A percentile compares a stretch with the other conserved stretches of the same genome.
Evolutionary conservation across 2,329 filamentous ascomycete species (phyloP).

Genomic region (Cryphonectria nitschkei): DNA sequence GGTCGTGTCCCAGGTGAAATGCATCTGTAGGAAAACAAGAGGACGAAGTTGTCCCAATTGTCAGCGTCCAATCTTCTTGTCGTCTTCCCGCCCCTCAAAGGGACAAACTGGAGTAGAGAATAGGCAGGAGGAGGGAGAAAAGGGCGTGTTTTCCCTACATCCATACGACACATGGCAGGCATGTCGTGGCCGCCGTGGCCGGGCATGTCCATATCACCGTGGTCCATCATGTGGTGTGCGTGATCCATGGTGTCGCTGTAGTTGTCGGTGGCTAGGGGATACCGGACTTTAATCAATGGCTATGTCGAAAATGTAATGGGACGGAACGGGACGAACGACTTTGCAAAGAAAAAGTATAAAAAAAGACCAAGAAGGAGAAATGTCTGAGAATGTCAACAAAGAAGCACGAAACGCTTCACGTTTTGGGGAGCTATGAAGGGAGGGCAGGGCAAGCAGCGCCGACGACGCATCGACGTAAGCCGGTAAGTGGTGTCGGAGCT

Average conservation of each 20-base stretch:
- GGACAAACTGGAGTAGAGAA: neutral
- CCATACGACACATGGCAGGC: slow-evolving; percentile 81
- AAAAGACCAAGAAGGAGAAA: no score
- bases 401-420: neutral
- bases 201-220: slow-evolving; percentile 40
- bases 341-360: neutral
- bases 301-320: neutral
- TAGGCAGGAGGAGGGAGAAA: neutral
- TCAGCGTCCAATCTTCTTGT: neutral
- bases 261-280: neutral
- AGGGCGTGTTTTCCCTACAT: slow-evolving; percentile 58
- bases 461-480: neutral
- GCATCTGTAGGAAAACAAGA: slow-evolving; percentile 67
- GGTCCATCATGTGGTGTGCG: slow-evolving; percentile 49
- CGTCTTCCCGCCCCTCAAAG: neutral
- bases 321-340: neutral
- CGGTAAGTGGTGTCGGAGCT: neutral
- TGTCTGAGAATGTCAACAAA: neutral
- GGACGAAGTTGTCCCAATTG: neutral
- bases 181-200: slow-evolving; percentile 63
- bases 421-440: slow-evolving; percentile 1
- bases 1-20: slow-evolving; percentile 93
- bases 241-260: slow-evolving; percentile 49
- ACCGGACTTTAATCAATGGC: neutral
- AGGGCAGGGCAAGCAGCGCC: neutral